Base-by-base conservation (phyloP, 805 yeast genomes). In the Hagleromyces aurorensis region DNA sequence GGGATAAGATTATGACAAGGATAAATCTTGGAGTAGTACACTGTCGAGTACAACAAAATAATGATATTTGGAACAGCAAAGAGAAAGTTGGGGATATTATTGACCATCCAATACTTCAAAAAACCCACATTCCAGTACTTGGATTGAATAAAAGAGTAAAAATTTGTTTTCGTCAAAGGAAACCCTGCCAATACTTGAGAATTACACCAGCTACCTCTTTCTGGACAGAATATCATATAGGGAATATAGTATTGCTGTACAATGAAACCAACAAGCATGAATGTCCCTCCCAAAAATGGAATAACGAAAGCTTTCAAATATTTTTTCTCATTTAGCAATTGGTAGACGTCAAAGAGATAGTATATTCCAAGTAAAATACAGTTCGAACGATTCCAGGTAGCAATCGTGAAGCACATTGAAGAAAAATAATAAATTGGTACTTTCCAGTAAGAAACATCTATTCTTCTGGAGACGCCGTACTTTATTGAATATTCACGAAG, bases 91-190 rank as follows among this genome's bases (percentile, higher is more conserved):
- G 96, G 95, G 6, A 83, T 55, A 46, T 91, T 89, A 47, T 74
- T 75, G 0, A 65, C 35, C 0, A 91, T 79, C 89, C 96, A 91
- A 57, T 91, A 91, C 22, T 57, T 63, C 33, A 91, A 54, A 30
- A 87, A 72, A 0, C 98, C 97, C 24, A 65, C 69, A 43, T 75
- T 70, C 98, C 98, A 91, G 53, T 89, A 86, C 40, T 74, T 65
- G 1, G 58, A 35, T 55, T 91, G 98, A 5, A 93, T 81, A 52
- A 67, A 83, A 3, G 70, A 53, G 43, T 76, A 76, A 9, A 89
- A 61, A 13, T 78, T 69, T 5, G 23, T 21, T 14, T 25, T 40
- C 2, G 57, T 45, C 6, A 55, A 11, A 8, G 35, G 34, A 19
- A 34, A 15, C 9, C 82, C 84, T 0, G 15, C 15, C 7, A 29